Evolutionary conservation across 768 basidiomycete species (phyloP).

Genomic region (Filobasidium floriforme): DNA sequence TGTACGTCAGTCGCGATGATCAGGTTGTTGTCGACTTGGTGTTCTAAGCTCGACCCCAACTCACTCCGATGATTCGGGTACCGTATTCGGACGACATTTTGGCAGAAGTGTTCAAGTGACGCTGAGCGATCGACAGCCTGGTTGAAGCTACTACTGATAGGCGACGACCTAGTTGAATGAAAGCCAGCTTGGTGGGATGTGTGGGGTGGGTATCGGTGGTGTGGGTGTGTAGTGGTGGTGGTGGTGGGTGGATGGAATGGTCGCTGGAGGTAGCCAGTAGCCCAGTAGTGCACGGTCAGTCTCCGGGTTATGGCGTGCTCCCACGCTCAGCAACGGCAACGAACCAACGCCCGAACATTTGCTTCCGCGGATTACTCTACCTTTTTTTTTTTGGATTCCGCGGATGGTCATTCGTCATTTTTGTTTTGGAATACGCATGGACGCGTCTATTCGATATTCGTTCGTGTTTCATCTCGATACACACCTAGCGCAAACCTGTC

Average conservation of each 20-base stretch:
- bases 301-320: too few species aligned
- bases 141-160: background rate
- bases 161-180: conserved; percentile 1
- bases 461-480: too few species aligned
- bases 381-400: too few species aligned
- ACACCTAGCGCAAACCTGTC: too few species aligned
- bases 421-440: too few species aligned
- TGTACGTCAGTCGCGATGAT: background rate
- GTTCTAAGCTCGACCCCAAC: background rate
- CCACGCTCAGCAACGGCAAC: too few species aligned
- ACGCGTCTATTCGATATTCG: too few species aligned
- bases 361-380: too few species aligned
- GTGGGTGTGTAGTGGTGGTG: background rate
- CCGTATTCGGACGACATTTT: conserved; percentile 25
- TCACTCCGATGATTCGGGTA: conserved; percentile 35
- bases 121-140: conserved; percentile 5
- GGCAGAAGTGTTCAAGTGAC: background rate
- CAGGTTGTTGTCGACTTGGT: background rate
- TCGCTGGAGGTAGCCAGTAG: too few species aligned
- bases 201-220: background rate
- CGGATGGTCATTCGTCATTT: too few species aligned
- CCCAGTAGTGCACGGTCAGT: too few species aligned
- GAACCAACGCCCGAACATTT: too few species aligned
- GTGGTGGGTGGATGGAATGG: background rate
- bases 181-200: conserved; percentile 2